Evolutionary conservation across 176 grass and related monocot species (phyloP).

Genomic region (Eleusine indica): DNA sequence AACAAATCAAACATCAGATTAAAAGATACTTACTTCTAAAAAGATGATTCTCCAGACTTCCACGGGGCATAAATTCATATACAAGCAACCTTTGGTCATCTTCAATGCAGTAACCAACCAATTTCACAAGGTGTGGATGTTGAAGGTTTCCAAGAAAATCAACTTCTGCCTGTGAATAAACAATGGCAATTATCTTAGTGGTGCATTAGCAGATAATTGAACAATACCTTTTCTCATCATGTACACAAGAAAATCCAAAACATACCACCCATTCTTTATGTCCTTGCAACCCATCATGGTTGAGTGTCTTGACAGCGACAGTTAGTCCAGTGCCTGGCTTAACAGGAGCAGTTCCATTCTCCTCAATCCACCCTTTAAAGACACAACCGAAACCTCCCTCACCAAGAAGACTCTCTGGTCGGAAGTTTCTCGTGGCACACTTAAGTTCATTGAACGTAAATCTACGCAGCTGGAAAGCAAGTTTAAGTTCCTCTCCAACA

Average conservation of each 20-base stretch:
- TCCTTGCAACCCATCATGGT: conserved; percentile 98
- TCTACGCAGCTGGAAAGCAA: conserved; percentile 82
- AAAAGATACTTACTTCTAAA: conserved; percentile 78
- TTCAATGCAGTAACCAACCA: conserved; percentile 99
- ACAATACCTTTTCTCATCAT: conserved; percentile 9
- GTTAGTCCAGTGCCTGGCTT: conserved; percentile 97
- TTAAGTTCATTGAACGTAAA: conserved; percentile 96
- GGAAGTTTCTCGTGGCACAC: conserved; percentile 92
- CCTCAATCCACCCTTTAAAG: conserved; percentile 99
- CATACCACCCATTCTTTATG: conserved; percentile 99
- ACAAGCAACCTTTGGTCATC: conserved; percentile 98
- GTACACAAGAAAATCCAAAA: conserved; percentile 37
- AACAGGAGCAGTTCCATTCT: conserved; percentile 97
- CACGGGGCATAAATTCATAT: conserved; percentile 98
- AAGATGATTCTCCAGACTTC: conserved; percentile 99
- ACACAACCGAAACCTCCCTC: conserved; percentile 99
- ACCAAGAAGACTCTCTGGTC: conserved; percentile 95
- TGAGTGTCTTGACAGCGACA: conserved; percentile 97
- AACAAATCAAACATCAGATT: not conserved
- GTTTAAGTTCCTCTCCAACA: conserved; percentile 89
- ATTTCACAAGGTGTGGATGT: conserved; percentile 95
- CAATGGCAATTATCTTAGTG: conserved; percentile 31
- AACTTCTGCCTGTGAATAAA: conserved; percentile 78
- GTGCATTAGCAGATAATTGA: conserved; percentile 26
- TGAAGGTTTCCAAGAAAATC: conserved; percentile 98